phyloP scores from a whole-genome alignment of 1,284 basidiomycete genomes.

The Heterobasidion occidentale region DNA sequence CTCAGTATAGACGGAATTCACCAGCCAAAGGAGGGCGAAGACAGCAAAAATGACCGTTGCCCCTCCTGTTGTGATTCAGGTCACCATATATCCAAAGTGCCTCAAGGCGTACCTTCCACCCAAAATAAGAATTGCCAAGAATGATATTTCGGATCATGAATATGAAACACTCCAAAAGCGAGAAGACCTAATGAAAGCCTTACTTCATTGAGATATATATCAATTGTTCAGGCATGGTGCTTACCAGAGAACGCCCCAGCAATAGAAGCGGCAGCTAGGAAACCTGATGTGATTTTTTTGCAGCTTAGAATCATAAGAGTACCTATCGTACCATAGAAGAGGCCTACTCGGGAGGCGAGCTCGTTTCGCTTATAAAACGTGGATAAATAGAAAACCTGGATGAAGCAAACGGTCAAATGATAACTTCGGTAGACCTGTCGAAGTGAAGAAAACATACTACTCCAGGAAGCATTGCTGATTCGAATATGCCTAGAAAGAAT shows the following conservation, averaged over 20 bases:
- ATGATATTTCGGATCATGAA: background rate
- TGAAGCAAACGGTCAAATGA: background rate
- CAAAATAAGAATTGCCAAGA: conserved; percentile 2
- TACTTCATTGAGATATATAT: no score
- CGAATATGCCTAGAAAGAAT: conserved; percentile 38
- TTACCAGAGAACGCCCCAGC: conserved; percentile 2
- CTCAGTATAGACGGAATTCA: background rate
- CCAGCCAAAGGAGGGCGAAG: conserved; percentile 36
- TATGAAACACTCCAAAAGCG: conserved; percentile 2
- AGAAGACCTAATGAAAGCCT: background rate
- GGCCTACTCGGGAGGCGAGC: conserved; percentile 1
- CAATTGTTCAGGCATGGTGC: background rate
- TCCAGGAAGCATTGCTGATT: conserved; percentile 37
- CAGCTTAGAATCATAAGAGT: background rate
- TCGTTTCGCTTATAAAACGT: conserved; percentile 3
- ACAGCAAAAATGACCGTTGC: conserved; percentile 29
- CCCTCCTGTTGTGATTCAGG: background rate
- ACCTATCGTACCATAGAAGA: background rate
- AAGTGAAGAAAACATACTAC: background rate
- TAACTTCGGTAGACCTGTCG: background rate
- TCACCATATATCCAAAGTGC: no score
- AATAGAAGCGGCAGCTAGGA: background rate
- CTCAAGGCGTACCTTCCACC: background rate
- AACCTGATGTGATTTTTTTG: background rate
- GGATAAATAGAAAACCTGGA: conserved; percentile 2